A percentile compares a stretch with the other conserved stretches of the same genome.
Conservation (phyloP, 768 basidiomycete genomes). For the Mycena sanguinolenta region DNA sequence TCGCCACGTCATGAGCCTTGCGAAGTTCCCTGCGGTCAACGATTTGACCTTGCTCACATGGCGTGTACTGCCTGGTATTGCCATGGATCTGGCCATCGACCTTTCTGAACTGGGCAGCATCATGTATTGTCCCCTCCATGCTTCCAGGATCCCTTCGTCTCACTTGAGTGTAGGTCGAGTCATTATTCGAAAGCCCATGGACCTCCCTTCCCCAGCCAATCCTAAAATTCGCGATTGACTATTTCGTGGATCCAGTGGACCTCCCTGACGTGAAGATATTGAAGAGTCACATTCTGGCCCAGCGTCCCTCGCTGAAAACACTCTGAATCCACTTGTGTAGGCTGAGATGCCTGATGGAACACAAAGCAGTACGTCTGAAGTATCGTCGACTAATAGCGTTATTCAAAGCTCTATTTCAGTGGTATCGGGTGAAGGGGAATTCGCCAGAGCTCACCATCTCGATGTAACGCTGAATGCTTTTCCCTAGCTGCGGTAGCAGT, state of each 20-base stretch:
- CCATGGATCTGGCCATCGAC: no score
- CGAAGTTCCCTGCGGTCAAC: neutral
- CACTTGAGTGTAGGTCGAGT: neutral
- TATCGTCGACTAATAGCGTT: neutral
- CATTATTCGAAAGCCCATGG: neutral
- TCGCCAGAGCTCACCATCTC: no score
- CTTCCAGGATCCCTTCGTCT: neutral
- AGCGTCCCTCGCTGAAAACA: conserved; percentile 6
- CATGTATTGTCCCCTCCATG: neutral
- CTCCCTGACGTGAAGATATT: neutral
- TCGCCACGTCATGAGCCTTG: neutral
- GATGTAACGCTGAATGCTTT: no score
- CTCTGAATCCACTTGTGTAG: conserved; percentile 20
- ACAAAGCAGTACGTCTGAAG: conserved; percentile 1
- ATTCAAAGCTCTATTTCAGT: no score
- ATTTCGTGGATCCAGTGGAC: neutral
- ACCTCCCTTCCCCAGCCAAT: conserved; percentile 1
- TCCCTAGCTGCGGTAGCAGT: no score
- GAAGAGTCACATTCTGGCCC: conserved; percentile 3
- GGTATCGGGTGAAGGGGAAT: neutral
- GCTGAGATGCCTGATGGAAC: conserved; percentile 4
- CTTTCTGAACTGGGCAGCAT: neutral
- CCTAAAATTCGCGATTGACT: conserved; percentile 11
- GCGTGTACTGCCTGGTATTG: neutral
- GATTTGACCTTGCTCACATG: neutral